Base-by-base conservation (phyloP, 2,329 filamentous ascomycete genomes). In the Beauveria rudraprayagi region DNA sequence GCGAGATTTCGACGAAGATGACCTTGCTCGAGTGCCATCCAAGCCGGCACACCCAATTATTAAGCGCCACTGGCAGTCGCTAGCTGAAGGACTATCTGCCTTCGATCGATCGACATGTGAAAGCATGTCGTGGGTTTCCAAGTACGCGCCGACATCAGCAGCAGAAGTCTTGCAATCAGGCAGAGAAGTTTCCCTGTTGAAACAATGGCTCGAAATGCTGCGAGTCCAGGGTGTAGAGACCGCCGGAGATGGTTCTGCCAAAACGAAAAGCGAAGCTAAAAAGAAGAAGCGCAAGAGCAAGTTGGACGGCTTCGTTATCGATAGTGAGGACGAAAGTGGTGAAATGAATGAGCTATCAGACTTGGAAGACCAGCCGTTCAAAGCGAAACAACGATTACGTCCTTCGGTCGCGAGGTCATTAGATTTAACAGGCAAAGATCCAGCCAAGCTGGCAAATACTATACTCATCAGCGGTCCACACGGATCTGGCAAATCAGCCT, bases 401-500 rank as follows among this genome's bases (percentile, higher is more conserved):
- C 84, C 79, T 67, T 83, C 83, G 11, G 80, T 87, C 2, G 72
- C 88, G 44, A 78, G 79, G 61, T 76, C 72, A 63, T 76, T 73
- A 6, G 70, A 75, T 56, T 63, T 70, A 11, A 65, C 67, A 2
- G 65, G 67, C 47, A 77, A 72, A 59, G 70, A 79, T 8, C 68
- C 72, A 14, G 69, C 73, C 9, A 83, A 82, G 53, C 71, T 88
- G 37, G 81, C 81, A 56, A 97, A 97, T 73, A 84, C 88, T 0
- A 83, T 97, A n/a, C 77, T 99, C 8, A 79, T 99, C 37, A 97
- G 91, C 68, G 94, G 94, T 0, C 91, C 93, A 3, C 82, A 90
- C 66, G 94, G 94, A 0, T 93, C 89, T 70, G 95, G 94, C 3
- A 99, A 99, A 76, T 96, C 92, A 14, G 92, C 95, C 6, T 86